phyloP scores from a whole-genome alignment of 2,329 filamentous ascomycete species.

The Diplodia mutila region DNA sequence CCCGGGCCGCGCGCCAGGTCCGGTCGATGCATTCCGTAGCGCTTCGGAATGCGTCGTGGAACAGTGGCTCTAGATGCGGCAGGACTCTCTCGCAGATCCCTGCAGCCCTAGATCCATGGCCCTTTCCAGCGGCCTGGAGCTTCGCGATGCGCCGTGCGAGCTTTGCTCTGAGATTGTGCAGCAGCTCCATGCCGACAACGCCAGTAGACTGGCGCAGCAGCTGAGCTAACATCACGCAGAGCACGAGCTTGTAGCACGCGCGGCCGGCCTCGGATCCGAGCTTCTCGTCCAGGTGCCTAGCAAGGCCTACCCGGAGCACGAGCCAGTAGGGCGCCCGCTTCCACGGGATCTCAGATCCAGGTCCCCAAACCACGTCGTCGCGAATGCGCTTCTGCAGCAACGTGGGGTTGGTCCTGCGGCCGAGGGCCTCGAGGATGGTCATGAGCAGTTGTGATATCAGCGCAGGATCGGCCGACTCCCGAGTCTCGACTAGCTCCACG shows the following conservation, averaged over 20 bases:
- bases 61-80: conserved; percentile 28
- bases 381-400: conserved; percentile 61
- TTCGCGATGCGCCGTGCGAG: conserved; percentile 63
- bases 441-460: conserved; percentile 65
- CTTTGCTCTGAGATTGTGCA: conserved; percentile 55
- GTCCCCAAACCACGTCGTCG: conserved; percentile 62
- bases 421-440: conserved; percentile 61
- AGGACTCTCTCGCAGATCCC: conserved; percentile 38
- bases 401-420: conserved; percentile 42
- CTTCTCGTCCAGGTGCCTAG: conserved; percentile 54
- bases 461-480: conserved; percentile 61
- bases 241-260: conserved; percentile 61
- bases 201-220: conserved; percentile 50
- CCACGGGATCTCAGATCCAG: conserved; percentile 59
- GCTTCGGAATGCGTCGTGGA: conserved; percentile 29
- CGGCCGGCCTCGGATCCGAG: conserved; percentile 50
- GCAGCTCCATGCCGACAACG: conserved; percentile 41
- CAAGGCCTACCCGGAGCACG: conserved; percentile 60
- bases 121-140: conserved; percentile 50
- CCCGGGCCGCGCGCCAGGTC: conserved; percentile 33
- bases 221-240: conserved; percentile 52
- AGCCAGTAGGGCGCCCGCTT: conserved; percentile 66
- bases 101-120: conserved; percentile 23
- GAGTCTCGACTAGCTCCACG: conserved; percentile 53
- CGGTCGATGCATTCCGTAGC: conserved; percentile 30